These are phyloP conservation scores for Cyberlindnera meyerae DNA, from an alignment of 805 yeast genomes.

Conservation along the genomic window DNA sequence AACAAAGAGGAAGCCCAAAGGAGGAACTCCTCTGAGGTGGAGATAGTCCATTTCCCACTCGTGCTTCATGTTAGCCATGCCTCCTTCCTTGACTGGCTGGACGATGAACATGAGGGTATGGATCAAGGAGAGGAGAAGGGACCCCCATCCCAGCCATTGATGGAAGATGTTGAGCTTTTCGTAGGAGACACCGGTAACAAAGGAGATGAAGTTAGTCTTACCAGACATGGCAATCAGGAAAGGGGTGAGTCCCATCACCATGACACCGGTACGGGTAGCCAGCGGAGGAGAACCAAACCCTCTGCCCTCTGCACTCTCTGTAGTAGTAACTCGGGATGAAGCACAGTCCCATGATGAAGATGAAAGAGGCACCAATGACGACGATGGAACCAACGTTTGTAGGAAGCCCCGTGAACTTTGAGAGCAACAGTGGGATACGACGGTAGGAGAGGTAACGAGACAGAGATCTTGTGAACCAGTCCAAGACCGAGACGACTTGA, in stretches of 20 bases:
- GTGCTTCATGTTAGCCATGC: slow-evolving; percentile 25
- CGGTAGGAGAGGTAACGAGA: slow-evolving; percentile 30
- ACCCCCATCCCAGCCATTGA: slow-evolving; percentile 36
- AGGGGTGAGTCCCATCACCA: slow-evolving; percentile 47
- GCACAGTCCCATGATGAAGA: slow-evolving; percentile 31
- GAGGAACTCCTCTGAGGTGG: slow-evolving; percentile 42
- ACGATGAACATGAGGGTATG: slow-evolving; percentile 47
- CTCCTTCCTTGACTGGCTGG: slow-evolving; percentile 48
- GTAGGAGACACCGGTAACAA: slow-evolving; percentile 48
- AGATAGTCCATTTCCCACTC: slow-evolving; percentile 22
- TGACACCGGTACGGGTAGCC: slow-evolving; percentile 48
- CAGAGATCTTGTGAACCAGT: too few species aligned
- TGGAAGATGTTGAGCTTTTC: slow-evolving; percentile 51
- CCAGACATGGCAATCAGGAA: slow-evolving; percentile 47
- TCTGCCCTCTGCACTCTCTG: slow-evolving; percentile 41
- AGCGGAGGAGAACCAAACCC: slow-evolving; percentile 59
- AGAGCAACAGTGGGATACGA: slow-evolving; percentile 28
- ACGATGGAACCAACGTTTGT: slow-evolving; percentile 33
- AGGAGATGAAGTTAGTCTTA: slow-evolving; percentile 44
- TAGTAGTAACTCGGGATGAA: slow-evolving; percentile 47
- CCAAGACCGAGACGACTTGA: too few species aligned
- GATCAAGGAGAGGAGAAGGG: slow-evolving; percentile 40
- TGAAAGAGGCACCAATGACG: slow-evolving; percentile 29
- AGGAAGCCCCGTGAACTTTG: slow-evolving; percentile 35
- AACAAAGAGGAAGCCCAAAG: slow-evolving; percentile 39